phyloP scores from a whole-genome alignment of 2,329 filamentous ascomycete genomes.

The Aspergillus latus region DNA sequence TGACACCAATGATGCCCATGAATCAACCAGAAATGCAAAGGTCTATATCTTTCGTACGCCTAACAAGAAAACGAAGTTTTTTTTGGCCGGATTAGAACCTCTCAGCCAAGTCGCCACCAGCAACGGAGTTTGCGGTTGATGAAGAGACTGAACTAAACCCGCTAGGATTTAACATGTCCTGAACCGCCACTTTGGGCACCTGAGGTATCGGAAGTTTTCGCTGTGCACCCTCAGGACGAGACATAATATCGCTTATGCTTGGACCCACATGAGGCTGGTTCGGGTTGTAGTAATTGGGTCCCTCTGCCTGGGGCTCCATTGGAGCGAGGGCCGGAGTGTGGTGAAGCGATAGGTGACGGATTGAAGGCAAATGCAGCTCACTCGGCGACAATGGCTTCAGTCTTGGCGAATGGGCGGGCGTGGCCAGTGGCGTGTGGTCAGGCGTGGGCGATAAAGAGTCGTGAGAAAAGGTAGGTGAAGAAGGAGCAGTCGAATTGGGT shows the following conservation, averaged over 20 bases:
- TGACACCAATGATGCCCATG: slow-evolving; percentile 41
- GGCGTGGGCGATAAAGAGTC: slow-evolving; percentile 93
- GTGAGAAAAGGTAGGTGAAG: slow-evolving; percentile 93
- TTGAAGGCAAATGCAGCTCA: slow-evolving; percentile 79
- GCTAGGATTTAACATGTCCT: slow-evolving; percentile 73
- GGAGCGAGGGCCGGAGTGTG: slow-evolving; percentile 68
- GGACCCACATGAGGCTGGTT: slow-evolving; percentile 64
- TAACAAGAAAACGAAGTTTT: slow-evolving; percentile 29
- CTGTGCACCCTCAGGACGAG: slow-evolving; percentile 79
- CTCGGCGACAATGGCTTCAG: slow-evolving; percentile 71
- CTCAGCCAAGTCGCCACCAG: slow-evolving; percentile 68
- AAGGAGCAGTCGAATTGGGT: slow-evolving; percentile 91
- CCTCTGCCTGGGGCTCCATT: slow-evolving; percentile 66
- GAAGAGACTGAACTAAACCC: slow-evolving; percentile 73
- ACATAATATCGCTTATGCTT: slow-evolving; percentile 89
- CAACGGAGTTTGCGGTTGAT: slow-evolving; percentile 74
- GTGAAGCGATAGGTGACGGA: slow-evolving; percentile 70
- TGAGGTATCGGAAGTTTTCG: slow-evolving; percentile 89
- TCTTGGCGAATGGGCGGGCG: slow-evolving; percentile 90
- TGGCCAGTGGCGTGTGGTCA: slow-evolving; percentile 97
- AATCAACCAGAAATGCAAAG: slow-evolving; percentile 39
- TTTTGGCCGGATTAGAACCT: slow-evolving; percentile 41
- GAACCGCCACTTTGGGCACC: slow-evolving; percentile 80
- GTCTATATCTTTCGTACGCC: slow-evolving; percentile 43
- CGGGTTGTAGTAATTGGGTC: slow-evolving; percentile 59